Percentiles rank a stretch among this genome's conserved stretches.
Conservation (phyloP, 2,329 filamentous ascomycete species). For the Biscogniauxia marginata region DNA sequence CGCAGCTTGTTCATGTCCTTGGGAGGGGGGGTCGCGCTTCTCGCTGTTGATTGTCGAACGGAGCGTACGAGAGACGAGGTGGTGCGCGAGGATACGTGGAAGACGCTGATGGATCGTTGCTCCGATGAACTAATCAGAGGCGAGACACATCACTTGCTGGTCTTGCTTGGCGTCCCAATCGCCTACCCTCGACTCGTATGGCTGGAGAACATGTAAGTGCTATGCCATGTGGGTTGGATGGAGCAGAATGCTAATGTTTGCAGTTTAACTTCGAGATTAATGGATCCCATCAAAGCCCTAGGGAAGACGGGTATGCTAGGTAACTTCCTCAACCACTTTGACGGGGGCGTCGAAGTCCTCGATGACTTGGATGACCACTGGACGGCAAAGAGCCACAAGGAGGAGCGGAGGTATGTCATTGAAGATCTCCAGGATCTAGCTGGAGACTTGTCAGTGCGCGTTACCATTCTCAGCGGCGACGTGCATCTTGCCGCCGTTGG, state of each 20-base stretch:
- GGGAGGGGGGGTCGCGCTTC: slow-evolving; percentile 73
- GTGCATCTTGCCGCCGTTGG: slow-evolving; percentile 91
- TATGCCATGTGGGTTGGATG: neutral
- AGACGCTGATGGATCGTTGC: slow-evolving; percentile 81
- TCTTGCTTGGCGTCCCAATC: slow-evolving; percentile 80
- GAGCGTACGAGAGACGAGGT: slow-evolving; percentile 85
- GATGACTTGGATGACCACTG: slow-evolving; percentile 96
- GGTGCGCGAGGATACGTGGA: slow-evolving; percentile 76
- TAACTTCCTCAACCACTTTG: slow-evolving; percentile 80
- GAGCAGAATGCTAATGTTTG: slow-evolving; percentile 32
- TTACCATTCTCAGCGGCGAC: slow-evolving; percentile 92
- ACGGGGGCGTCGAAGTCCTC: slow-evolving; percentile 86
- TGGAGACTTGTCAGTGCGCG: slow-evolving; percentile 84
- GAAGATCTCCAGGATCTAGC: slow-evolving; percentile 92
- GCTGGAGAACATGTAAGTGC: slow-evolving; percentile 66
- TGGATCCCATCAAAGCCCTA: slow-evolving; percentile 87
- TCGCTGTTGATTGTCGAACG: slow-evolving; percentile 88
- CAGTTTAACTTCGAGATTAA: slow-evolving; percentile 76
- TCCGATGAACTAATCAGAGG: slow-evolving; percentile 80
- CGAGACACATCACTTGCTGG: slow-evolving; percentile 84
- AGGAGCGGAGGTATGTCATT: slow-evolving; percentile 81
- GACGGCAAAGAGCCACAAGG: slow-evolving; percentile 93
- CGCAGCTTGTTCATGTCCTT: slow-evolving; percentile 83
- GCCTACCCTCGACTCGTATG: slow-evolving; percentile 77
- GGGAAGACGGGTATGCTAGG: slow-evolving; percentile 80